A percentile compares a stretch with the other conserved stretches of the same genome.
Evolutionary conservation across 768 basidiomycete species (phyloP).

Genomic region (Ramaria sp.): DNA sequence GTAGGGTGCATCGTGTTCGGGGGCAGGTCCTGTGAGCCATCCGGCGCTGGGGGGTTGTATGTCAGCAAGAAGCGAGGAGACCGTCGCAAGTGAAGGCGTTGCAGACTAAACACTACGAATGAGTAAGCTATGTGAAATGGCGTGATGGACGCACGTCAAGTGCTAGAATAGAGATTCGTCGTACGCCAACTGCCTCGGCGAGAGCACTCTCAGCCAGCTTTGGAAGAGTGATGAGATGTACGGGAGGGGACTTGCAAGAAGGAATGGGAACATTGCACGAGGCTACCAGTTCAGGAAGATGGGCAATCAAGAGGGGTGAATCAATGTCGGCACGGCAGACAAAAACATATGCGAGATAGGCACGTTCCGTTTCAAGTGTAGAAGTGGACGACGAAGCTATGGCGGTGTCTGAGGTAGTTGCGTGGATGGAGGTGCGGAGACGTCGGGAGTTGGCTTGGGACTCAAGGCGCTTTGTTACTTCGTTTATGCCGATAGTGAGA

Average conservation of each 20-base stretch:
- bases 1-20: constrained; percentile 11
- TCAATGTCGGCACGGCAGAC: constrained; percentile 70
- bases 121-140: background rate
- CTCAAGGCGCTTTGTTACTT: constrained; percentile 69
- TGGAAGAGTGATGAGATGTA: constrained; percentile 57
- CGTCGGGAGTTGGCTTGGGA: constrained; percentile 30
- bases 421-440: constrained; percentile 3
- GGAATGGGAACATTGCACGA: constrained; percentile 48
- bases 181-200: constrained; percentile 51
- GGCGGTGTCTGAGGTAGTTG: background rate
- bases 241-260: constrained; percentile 15
- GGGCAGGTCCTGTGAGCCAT: constrained; percentile 43
- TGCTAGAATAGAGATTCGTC: constrained; percentile 55
- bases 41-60: constrained; percentile 51
- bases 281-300: constrained; percentile 69
- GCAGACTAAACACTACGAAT: constrained; percentile 23
- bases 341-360: constrained; percentile 33
- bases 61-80: constrained; percentile 32
- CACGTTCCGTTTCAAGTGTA: constrained; percentile 8
- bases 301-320: constrained; percentile 59
- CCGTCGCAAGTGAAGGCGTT: constrained; percentile 26
- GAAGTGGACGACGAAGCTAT: constrained; percentile 13
- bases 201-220: constrained; percentile 53
- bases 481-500: constrained; percentile 63
- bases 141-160: constrained; percentile 44